Evolutionary conservation across 768 basidiomycete genomes (phyloP), one percentile per base, ranked within the genome.

Genomic region (Astraeus odoratus): DNA sequence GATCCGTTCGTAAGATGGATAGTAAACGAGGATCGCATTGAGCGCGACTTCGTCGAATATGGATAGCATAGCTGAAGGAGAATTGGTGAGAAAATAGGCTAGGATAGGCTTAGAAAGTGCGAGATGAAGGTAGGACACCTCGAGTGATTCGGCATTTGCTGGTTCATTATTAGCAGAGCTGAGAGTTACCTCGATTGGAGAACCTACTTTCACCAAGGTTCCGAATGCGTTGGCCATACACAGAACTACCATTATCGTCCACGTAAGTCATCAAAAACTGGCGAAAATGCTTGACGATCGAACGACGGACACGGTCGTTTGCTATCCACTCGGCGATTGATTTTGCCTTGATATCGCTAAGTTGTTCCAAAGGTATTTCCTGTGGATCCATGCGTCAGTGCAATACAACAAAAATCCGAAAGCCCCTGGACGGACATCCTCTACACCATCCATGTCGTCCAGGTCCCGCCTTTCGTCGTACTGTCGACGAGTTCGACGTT

Each of bases 261-360:
- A 91, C 86, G 57, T 93, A 94, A 9, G 91, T 95, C 80, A 94
- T 88, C 44, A 99, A 71, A 67, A 99, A 99, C 54, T 91, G 81
- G 37, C 88, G 79, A 74, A 99, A 98, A 64, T 97, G 90, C 51
- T 84, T 80, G 54, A 87, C 77, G 51, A 99, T 92, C 0, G 94
- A 85, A 44, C 88, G 77, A 53, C 86, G 80, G 52, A 98, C 95
- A 33, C 88, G 81, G 47, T 94, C 91, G 46, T 85, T 84, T 15
- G 90, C 85, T 55, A 98, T 94, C 96, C 96, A 99, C 65, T 98
- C 96, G 19, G 87, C 86, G 46, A 99, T 92, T 10, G 90, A 93
- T 59, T 94, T 91, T 30, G 94, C 91, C 61, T 98, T 97, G 71
- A 99, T 93, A 59, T 99, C 96, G 49, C 90, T 89, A 8, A 99